Conservation (phyloP, 2,329 filamentous ascomycete genomes). For the Neonectria neomacrospora region DNA sequence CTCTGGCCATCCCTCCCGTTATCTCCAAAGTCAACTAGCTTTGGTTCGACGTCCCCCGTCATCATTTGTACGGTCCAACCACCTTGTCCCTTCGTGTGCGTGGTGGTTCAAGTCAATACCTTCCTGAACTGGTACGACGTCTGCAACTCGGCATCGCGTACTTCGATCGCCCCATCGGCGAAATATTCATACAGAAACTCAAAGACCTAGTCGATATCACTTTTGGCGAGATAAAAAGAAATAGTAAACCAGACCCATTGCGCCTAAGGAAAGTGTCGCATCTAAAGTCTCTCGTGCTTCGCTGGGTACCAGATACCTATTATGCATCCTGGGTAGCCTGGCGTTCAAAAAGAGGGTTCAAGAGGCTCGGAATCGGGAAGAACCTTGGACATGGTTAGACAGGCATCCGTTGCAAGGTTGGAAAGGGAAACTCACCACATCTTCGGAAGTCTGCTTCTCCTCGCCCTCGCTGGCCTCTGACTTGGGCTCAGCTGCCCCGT, state of each 20-base stretch:
- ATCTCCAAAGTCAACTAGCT: conserved; percentile 26
- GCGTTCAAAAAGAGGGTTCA: conserved; percentile 51
- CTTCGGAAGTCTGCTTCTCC: conserved; percentile 48
- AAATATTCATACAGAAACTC: conserved; percentile 45
- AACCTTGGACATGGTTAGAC: conserved; percentile 38
- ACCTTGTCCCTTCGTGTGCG: conserved; percentile 19
- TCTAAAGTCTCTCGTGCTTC: conserved; percentile 38
- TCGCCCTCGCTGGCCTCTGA: conserved; percentile 34
- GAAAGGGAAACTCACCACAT: conserved; percentile 48
- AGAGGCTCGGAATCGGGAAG: conserved; percentile 49
- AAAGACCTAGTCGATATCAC: conserved; percentile 39
- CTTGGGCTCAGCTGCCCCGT: conserved; percentile 36
- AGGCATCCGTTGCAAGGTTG: background rate
- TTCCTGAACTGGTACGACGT: conserved; percentile 27
- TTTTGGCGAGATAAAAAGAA: conserved; percentile 42
- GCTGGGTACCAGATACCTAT: conserved; percentile 21
- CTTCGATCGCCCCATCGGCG: conserved; percentile 36
- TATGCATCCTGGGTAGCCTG: background rate
- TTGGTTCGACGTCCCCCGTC: conserved; percentile 23
- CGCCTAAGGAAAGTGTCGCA: conserved; percentile 40
- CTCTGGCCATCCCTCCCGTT: conserved; percentile 21
- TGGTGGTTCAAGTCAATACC: conserved; percentile 32
- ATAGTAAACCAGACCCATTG: conserved; percentile 42
- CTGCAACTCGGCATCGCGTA: conserved; percentile 28
- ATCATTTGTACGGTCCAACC: conserved; percentile 42